These are phyloP conservation scores for Nicotiana benthamiana DNA, from an alignment of 257 asterid genomes.

Conservation along the genomic window DNA sequence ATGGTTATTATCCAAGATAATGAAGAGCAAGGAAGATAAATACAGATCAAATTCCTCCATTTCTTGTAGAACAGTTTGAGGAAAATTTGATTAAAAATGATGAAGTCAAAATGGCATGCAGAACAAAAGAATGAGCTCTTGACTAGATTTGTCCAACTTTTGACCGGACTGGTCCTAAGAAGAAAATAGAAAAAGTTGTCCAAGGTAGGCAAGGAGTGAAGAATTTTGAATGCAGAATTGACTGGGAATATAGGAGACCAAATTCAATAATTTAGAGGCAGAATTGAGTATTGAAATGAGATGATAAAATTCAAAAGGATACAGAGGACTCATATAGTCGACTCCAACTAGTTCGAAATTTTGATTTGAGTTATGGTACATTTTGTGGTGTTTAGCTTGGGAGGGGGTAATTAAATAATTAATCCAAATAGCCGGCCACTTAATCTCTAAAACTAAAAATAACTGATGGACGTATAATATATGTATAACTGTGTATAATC, in stretches of 20 bases:
- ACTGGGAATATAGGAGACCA: no score
- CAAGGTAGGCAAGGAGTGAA: background rate
- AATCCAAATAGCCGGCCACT: no score
- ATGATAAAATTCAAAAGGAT: background rate
- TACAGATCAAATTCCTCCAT: background rate
- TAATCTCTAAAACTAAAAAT: no score
- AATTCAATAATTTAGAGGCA: background rate
- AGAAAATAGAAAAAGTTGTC: background rate
- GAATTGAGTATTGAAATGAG: background rate
- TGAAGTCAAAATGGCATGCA: background rate
- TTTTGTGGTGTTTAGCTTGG: no score
- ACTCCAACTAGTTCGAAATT: background rate
- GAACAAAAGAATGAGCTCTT: background rate
- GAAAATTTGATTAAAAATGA: background rate
- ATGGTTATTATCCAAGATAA: background rate
- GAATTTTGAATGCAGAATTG: background rate
- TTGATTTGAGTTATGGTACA: no score
- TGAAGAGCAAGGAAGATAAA: background rate
- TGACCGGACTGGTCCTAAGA: background rate
- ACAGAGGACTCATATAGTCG: background rate
- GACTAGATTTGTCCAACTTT: background rate
- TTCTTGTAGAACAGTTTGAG: background rate
- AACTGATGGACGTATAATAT: no score
- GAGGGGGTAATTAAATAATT: no score
- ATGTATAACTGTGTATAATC: no score